phyloP scores from a whole-genome alignment of 2,329 filamentous ascomycete genomes.

The Pestalotiopsis sp. region DNA sequence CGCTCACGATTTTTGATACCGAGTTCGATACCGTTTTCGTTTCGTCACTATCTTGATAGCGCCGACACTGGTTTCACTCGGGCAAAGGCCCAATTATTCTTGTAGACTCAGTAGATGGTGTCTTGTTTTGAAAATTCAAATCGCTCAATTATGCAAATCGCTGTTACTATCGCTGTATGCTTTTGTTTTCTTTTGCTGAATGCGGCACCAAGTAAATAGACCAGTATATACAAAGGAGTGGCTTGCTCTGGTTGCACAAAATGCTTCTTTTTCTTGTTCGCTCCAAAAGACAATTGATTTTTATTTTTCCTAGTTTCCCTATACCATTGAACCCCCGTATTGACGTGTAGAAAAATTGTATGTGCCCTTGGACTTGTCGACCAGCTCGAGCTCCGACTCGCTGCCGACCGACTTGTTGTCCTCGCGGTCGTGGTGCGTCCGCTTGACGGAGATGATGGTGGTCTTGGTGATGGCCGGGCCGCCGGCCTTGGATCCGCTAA shows the following conservation, averaged over 20 bases:
- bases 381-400: constrained; percentile 16
- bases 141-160: not conserved
- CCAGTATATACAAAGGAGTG: not conserved
- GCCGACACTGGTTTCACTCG: no score
- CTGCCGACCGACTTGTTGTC: not conserved
- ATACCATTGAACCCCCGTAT: not conserved
- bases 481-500: not conserved
- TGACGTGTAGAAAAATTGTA: not conserved
- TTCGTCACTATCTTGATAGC: no score
- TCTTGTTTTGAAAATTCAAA: not conserved
- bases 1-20: no score
- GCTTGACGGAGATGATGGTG: constrained; percentile 16
- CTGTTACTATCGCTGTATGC: not conserved
- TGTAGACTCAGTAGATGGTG: not conserved
- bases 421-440: constrained; percentile 2
- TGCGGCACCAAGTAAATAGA: not conserved
- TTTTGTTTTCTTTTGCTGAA: not conserved
- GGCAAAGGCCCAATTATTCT: no score
- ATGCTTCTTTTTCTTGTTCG: no score
- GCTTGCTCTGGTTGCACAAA: not conserved
- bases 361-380: constrained; percentile 7
- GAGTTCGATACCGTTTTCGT: no score
- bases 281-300: not conserved
- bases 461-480: constrained; percentile 16
- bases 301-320: not conserved